Evolutionary conservation across 352 stramenopile species (phyloP).

Genomic region (Phytophthora chlamydospora): DNA sequence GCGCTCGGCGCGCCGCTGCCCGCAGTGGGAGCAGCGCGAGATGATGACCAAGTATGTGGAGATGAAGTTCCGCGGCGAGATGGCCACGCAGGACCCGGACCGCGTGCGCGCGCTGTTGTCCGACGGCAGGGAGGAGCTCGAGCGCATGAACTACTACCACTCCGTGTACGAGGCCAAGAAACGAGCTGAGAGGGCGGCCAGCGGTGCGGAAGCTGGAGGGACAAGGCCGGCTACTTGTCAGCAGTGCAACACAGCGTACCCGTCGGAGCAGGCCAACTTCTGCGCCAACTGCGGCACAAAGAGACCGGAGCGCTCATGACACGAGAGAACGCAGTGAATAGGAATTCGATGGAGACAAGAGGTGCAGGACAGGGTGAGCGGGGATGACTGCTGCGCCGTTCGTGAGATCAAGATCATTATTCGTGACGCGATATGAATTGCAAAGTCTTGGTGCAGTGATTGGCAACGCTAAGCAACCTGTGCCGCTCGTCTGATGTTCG

Average conservation of each 20-base stretch:
- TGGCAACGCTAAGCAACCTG: neutral
- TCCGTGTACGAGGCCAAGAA: slow-evolving; percentile 79
- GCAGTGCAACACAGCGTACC: slow-evolving; percentile 51
- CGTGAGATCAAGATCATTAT: no score
- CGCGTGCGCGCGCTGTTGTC: slow-evolving; percentile 60
- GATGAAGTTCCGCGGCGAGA: slow-evolving; percentile 80
- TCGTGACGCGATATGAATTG: no score
- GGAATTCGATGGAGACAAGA: neutral
- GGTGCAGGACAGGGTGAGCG: neutral
- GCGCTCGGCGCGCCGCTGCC: slow-evolving; percentile 73
- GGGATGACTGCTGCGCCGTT: neutral
- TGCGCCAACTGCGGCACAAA: slow-evolving; percentile 77
- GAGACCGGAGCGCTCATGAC: slow-evolving; percentile 37
- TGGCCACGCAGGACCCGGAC: slow-evolving; percentile 52
- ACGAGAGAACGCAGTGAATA: slow-evolving; percentile 7
- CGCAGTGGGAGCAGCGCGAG: slow-evolving; percentile 81
- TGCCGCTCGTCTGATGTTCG: neutral
- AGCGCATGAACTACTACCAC: slow-evolving; percentile 90
- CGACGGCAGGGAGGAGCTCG: slow-evolving; percentile 76
- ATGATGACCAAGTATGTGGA: slow-evolving; percentile 84
- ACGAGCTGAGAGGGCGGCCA: slow-evolving; percentile 21
- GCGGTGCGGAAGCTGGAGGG: neutral
- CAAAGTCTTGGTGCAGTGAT: neutral
- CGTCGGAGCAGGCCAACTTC: slow-evolving; percentile 66
- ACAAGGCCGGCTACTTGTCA: slow-evolving; percentile 32